A percentile compares a stretch with the other conserved stretches of the same genome.
These are phyloP conservation scores for Citrus sinensis DNA, from an alignment of 345 rosid species.

Conservation along the genomic window DNA sequence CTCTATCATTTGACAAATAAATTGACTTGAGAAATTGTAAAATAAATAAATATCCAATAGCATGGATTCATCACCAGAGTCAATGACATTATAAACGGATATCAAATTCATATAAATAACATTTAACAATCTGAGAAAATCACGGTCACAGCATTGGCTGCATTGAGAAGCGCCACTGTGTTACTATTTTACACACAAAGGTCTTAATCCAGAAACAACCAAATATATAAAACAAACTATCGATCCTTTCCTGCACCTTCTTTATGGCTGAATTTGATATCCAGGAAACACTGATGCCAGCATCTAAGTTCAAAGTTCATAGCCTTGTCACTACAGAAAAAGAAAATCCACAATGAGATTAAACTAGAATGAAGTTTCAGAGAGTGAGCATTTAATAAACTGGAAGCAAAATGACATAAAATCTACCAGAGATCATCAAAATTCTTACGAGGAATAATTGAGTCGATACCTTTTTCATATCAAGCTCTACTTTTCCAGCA, in stretches of 20 bases:
- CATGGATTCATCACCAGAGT: background rate
- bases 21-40: background rate
- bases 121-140: background rate
- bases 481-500: background rate
- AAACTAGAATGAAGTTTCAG: background rate
- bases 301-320: background rate
- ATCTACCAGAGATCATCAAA: slow-evolving; percentile 16
- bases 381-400: background rate
- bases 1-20: too few relatives aligned
- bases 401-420: background rate
- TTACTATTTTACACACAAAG: too few relatives aligned
- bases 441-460: background rate
- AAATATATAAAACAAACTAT: background rate
- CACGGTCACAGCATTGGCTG: background rate
- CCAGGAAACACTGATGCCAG: background rate
- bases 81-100: background rate
- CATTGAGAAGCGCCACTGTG: too few relatives aligned
- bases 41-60: background rate
- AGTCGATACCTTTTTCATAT: background rate
- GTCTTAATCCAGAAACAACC: too few relatives aligned
- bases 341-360: background rate
- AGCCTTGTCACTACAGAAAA: background rate
- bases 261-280: background rate
- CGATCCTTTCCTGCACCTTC: background rate
- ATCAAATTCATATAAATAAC: background rate